Evolutionary conservation across 2,329 filamentous ascomycete genomes (phyloP), one percentile per base, ranked within the genome.

Genomic region (Colletotrichum musae): DNA sequence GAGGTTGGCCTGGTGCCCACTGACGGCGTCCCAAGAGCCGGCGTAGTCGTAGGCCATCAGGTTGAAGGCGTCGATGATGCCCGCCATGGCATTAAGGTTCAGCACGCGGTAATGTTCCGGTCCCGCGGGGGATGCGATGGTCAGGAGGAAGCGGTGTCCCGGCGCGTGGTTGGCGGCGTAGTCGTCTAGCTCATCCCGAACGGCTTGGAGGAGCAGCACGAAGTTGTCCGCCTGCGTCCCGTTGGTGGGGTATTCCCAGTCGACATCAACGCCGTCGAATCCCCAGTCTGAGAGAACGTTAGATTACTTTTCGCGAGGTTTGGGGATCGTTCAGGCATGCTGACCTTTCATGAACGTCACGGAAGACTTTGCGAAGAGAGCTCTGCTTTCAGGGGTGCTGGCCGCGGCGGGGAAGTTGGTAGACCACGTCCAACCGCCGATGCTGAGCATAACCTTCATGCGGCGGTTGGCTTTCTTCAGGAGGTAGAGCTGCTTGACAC

Each of bases 341-440:
- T 13, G 18, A 62, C 59, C 59, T 75, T 92, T 90, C 65, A 97
- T 85, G 61, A 96, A 79, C 7, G 85, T 80, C 0, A 95, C 91
- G 2, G 93, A 89, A 4, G 87, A 88, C 53, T 86, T 80, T 6
- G 94, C 94, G 80, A 97, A 97, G 2, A 74, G 87, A 43, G 84
- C 79, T 16, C 94, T 87, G 16, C 88, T 90, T 2, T 84, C 80
- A 0, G 86, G 85, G 0, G 91, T 92, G 69, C 88, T 89, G 10
- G 91, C 89, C 0, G 91, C 91, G 1, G 84, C 83, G 1, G 92
- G 85, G 77, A 97, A 95, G 78, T 94, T 93, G 73, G 86, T 82
- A 2, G 92, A 94, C 80, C 93, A 96, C 0, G 93, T 94, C 92
- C 92, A 97, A 36, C 94, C 94, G 56, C 94, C 94, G 72, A 97